Conservation (phyloP, 768 basidiomycete genomes). For the Mrakia blollopis region DNA sequence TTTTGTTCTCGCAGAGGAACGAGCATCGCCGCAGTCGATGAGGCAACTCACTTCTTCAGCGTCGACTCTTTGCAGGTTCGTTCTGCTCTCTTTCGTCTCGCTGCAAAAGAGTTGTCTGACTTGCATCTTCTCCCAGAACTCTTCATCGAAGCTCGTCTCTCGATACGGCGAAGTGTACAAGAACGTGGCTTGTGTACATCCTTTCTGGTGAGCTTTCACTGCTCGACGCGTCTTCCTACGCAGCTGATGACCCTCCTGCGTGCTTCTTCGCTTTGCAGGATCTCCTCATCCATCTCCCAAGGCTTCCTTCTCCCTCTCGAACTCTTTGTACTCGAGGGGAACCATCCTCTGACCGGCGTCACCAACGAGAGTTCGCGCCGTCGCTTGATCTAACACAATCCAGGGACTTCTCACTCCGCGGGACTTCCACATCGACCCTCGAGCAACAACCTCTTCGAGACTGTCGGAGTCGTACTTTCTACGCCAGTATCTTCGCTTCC, state of each 20-base stretch:
- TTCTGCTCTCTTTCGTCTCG: too few species aligned
- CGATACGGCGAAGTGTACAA: too few species aligned
- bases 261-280: background rate
- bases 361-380: background rate
- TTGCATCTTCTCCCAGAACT: too few species aligned
- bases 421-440: background rate
- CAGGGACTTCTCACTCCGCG: too few species aligned
- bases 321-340: background rate
- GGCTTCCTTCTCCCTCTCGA: background rate
- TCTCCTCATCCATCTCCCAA: background rate
- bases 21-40: too few species aligned
- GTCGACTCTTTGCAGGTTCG: too few species aligned
- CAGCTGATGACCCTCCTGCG: too few species aligned
- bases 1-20: too few species aligned
- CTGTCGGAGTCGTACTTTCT: background rate
- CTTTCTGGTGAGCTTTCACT: background rate
- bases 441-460: background rate
- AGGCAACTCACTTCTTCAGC: too few species aligned
- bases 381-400: background rate
- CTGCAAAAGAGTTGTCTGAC: too few species aligned
- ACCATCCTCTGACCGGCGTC: background rate
- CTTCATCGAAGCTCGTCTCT: too few species aligned
- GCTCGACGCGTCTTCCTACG: background rate
- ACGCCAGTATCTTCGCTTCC: background rate
- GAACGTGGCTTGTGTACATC: background rate